phyloP scores from a whole-genome alignment of 768 basidiomycete genomes.

The Pilatotrama ljubarskyi region DNA sequence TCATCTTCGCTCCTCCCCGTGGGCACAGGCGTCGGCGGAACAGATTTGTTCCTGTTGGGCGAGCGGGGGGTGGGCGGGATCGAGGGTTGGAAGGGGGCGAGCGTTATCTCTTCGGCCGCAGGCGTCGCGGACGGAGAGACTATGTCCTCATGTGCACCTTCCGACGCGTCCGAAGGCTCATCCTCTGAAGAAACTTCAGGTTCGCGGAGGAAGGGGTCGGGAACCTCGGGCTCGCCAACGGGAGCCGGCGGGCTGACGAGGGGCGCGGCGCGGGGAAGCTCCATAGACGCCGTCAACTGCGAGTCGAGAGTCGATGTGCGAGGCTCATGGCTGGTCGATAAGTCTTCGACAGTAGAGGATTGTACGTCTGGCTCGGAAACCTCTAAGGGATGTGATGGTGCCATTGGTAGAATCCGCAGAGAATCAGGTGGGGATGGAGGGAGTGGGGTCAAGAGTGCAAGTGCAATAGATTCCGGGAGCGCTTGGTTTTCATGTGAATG shows the following conservation, averaged over 20 bases:
- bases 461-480: background rate
- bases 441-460: background rate
- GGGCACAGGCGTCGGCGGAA: slow-evolving; percentile 46
- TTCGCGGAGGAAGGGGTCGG: slow-evolving; percentile 65
- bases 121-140: slow-evolving; percentile 26
- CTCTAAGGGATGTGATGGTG: background rate
- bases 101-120: slow-evolving; percentile 46
- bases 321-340: background rate
- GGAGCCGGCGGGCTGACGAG: slow-evolving; percentile 15
- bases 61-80: slow-evolving; percentile 22
- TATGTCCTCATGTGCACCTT: slow-evolving; percentile 21
- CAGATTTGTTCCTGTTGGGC: slow-evolving; percentile 54
- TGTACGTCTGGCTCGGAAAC: background rate
- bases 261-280: background rate
- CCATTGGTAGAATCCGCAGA: background rate
- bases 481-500: no score
- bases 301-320: slow-evolving; percentile 18
- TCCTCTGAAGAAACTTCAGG: slow-evolving; percentile 44
- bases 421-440: slow-evolving; percentile 4
- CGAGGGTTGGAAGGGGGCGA: slow-evolving; percentile 30
- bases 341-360: background rate
- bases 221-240: slow-evolving; percentile 49
- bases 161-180: slow-evolving; percentile 37
- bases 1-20: slow-evolving; percentile 37
- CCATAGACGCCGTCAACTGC: slow-evolving; percentile 9